Evolutionary conservation across 2,329 filamentous ascomycete genomes (phyloP).

Genomic region (Polychaeton citri): DNA sequence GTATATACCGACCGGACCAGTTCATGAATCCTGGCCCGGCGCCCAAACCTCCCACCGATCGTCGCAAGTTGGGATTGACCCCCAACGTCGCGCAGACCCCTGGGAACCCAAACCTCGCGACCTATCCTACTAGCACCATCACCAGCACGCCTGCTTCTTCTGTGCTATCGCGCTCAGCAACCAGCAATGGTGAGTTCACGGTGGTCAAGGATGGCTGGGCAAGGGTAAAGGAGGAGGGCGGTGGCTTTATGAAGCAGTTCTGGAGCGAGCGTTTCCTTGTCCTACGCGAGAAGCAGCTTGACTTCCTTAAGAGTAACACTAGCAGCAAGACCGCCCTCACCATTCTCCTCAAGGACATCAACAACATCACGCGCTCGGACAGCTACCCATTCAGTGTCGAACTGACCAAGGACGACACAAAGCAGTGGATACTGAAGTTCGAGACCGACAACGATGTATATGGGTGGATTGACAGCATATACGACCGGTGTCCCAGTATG

Average conservation of each 20-base stretch:
- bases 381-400: slow-evolving; percentile 87
- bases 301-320: slow-evolving; percentile 85
- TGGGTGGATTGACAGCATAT: slow-evolving; percentile 97
- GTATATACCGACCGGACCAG: slow-evolving; percentile 48
- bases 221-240: slow-evolving; percentile 78
- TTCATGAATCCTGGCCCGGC: slow-evolving; percentile 98
- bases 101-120: slow-evolving; percentile 49
- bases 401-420: slow-evolving; percentile 76
- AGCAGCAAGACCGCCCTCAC: slow-evolving; percentile 71
- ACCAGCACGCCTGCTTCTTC: slow-evolving; percentile 21
- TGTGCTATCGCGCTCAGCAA: slow-evolving; percentile 29
- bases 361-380: slow-evolving; percentile 82
- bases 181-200: slow-evolving; percentile 22
- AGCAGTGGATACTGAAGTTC: slow-evolving; percentile 80
- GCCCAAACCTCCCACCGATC: slow-evolving; percentile 73
- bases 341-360: slow-evolving; percentile 73
- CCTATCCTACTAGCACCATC: slow-evolving; percentile 21
- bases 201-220: slow-evolving; percentile 56
- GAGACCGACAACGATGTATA: slow-evolving; percentile 95
- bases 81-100: slow-evolving; percentile 58
- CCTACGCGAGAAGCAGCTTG: slow-evolving; percentile 79
- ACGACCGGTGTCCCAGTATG: slow-evolving; percentile 92
- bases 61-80: slow-evolving; percentile 60
- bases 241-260: slow-evolving; percentile 43
- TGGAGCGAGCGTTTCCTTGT: slow-evolving; percentile 92